These are phyloP conservation scores for Lentinula sp. DNA, from an alignment of 768 basidiomycete genomes.

Conservation along the genomic window DNA sequence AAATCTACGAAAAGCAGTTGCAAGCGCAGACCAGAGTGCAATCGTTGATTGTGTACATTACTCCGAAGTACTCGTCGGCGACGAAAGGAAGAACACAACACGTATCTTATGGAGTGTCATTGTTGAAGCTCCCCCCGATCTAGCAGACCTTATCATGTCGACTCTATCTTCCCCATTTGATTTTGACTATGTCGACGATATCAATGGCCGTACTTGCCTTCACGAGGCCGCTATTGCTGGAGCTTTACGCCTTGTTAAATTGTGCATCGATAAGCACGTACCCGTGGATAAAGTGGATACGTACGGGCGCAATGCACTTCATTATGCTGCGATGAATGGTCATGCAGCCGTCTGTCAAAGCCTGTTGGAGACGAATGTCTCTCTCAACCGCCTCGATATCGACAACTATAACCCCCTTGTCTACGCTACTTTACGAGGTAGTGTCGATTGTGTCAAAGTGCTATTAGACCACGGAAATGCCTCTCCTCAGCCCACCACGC, in stretches of 20 bases:
- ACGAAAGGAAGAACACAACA: constrained; percentile 64
- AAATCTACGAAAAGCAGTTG: constrained; percentile 75
- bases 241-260: constrained; percentile 62
- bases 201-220: constrained; percentile 90
- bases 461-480: constrained; percentile 71
- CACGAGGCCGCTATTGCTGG: constrained; percentile 93
- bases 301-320: constrained; percentile 89
- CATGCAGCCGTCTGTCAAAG: constrained; percentile 69
- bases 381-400: constrained; percentile 71
- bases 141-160: constrained; percentile 69
- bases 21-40: constrained; percentile 48
- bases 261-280: constrained; percentile 74
- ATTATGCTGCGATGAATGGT: constrained; percentile 95
- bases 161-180: constrained; percentile 70
- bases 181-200: constrained; percentile 91
- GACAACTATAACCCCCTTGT: constrained; percentile 94
- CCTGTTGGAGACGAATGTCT: constrained; percentile 63
- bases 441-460: constrained; percentile 76
- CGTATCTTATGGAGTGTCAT: constrained; percentile 95
- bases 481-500: constrained; percentile 48
- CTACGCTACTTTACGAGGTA: constrained; percentile 86
- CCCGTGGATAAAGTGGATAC: constrained; percentile 73
- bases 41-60: constrained; percentile 66
- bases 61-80: constrained; percentile 59
- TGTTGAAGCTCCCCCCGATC: constrained; percentile 68